Base-by-base conservation (phyloP, 495 filamentous ascomycete species). In the Tuber brumale region DNA sequence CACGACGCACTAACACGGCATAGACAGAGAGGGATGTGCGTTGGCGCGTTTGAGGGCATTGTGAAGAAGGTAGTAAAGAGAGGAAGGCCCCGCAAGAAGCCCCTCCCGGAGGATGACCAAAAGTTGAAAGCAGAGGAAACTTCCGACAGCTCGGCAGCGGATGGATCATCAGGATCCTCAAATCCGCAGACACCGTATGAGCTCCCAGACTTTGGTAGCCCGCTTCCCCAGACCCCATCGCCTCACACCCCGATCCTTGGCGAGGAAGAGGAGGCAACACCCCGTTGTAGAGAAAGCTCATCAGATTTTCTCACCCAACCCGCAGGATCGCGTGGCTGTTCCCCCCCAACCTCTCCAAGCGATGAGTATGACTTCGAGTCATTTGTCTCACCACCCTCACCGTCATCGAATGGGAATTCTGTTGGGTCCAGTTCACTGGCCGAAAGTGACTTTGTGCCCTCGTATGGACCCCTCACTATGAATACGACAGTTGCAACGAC, bases 1-100 rank as follows among this genome's bases (percentile, higher is more conserved):
- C 94, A 97, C 81, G 95, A 99, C 85, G 95, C 95, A 72, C 86
- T 99, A 45, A 98, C 95, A 66, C 88, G 95, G 66, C 95, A 99
- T 84, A 89, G 94, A 39, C 95, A 98, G 83, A 89, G 95, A 14
- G 95, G 94, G 44, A 95, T 95, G 91, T 99, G 95, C 84, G 89
- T 93, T 69, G 96, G 96, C 57, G 94, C 92, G 3, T 94, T 97
- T 80, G 93, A 94, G 77, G 93, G 92, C 21, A 88, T 94, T 71
- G 89, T 92, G 31, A 91, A 91, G 80, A 92, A 91, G 77, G 86
- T 86, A 16, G 89, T 88, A 31, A 91, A 91, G 78, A 89, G 90
- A 70, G 90, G 90, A 73, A 85, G 90, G 61, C 90, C 90, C 27
- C 81, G 85, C 51, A 91, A 90, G 87, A 90, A 90, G 82, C 85